These are phyloP conservation scores for Cercophora scortea DNA, from an alignment of 495 filamentous ascomycete species.

Conservation along the genomic window DNA sequence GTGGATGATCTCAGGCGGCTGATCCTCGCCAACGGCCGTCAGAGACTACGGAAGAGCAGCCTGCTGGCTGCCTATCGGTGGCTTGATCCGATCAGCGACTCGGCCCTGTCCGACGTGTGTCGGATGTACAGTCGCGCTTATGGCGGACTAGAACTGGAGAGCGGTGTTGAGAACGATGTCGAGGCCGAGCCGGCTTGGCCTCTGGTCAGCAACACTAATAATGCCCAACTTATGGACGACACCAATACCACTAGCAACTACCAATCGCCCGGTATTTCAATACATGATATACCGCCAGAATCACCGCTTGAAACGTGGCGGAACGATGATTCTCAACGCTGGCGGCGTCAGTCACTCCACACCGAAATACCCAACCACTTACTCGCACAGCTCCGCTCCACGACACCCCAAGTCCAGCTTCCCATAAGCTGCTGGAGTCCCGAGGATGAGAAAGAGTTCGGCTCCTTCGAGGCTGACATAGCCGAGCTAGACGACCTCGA, in stretches of 20 bases:
- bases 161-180: slow-evolving; percentile 17
- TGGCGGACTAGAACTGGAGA: slow-evolving; percentile 27
- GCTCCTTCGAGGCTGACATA: slow-evolving; percentile 1
- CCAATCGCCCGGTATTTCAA: too few relatives aligned
- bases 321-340: too few relatives aligned
- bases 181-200: slow-evolving; percentile 12
- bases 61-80: slow-evolving; percentile 57
- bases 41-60: slow-evolving; percentile 48
- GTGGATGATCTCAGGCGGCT: slow-evolving; percentile 54
- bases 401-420: background rate
- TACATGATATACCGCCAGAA: too few relatives aligned
- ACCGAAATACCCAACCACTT: background rate
- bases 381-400: background rate
- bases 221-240: background rate
- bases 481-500: background rate
- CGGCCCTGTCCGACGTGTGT: slow-evolving; percentile 49
- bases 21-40: slow-evolving; percentile 51
- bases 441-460: slow-evolving; percentile 10
- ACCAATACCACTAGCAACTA: too few relatives aligned
- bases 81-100: slow-evolving; percentile 43
- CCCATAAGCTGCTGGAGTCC: background rate
- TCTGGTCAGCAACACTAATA: background rate
- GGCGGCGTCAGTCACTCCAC: too few relatives aligned
- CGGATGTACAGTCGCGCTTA: slow-evolving; percentile 50
- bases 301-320: too few relatives aligned